Conservation (phyloP, 257 asterid species). For the Scutellaria baicalensis region DNA sequence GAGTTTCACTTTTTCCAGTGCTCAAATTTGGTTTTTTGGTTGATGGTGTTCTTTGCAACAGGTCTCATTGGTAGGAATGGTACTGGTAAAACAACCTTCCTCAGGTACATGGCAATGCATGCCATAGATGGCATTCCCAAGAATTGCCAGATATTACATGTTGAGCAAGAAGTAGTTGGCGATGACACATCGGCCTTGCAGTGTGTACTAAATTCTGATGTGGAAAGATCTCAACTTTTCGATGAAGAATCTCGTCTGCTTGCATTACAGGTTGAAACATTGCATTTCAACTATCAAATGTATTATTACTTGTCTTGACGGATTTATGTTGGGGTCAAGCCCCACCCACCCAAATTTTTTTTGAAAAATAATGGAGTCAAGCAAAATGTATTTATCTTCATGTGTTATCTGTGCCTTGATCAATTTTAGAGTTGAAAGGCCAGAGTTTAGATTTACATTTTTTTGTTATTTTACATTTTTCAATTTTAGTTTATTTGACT, state of each 20-base stretch:
- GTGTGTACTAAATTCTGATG: slow-evolving; percentile 83
- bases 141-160: slow-evolving; percentile 95
- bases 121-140: slow-evolving; percentile 94
- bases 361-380: too few species aligned
- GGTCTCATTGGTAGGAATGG: slow-evolving; percentile 99
- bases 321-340: too few species aligned
- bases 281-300: slow-evolving; percentile 12
- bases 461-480: too few species aligned
- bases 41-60: slow-evolving; percentile 24
- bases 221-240: slow-evolving; percentile 76
- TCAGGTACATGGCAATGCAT: slow-evolving; percentile 97
- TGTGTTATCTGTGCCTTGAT: too few species aligned
- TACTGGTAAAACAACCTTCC: slow-evolving; percentile 96
- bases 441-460: too few species aligned
- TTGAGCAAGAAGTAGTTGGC: slow-evolving; percentile 97
- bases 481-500: too few species aligned
- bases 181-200: slow-evolving; percentile 78
- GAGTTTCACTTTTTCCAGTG: not conserved
- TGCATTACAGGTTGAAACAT: slow-evolving; percentile 62
- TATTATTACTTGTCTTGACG: not conserved
- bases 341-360: too few species aligned
- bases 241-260: slow-evolving; percentile 81
- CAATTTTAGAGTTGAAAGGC: too few species aligned
- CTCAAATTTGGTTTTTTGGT: not conserved
- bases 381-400: too few species aligned